Evolutionary conservation across 805 yeast species (phyloP).

Genomic region (Sugiyamaella americana): DNA sequence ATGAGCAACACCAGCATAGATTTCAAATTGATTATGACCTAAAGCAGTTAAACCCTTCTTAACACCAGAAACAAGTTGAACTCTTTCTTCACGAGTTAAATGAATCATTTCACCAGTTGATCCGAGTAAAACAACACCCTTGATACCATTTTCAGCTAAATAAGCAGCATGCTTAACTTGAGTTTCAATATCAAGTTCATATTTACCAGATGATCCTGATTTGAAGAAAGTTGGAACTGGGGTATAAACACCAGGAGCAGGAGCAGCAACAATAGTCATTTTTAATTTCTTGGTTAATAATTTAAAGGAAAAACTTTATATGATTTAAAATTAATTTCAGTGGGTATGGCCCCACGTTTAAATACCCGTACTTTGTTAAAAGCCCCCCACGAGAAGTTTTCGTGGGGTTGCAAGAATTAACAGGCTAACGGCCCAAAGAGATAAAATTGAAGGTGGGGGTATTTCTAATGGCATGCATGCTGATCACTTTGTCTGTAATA

Average conservation of each 20-base stretch:
- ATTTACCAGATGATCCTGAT: constrained; percentile 25
- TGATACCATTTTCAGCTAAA: constrained; percentile 40
- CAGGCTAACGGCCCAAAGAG: no score
- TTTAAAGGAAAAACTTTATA: constrained; percentile 2
- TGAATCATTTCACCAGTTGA: constrained; percentile 54
- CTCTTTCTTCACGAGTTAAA: constrained; percentile 42
- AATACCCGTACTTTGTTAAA: neutral
- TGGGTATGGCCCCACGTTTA: neutral
- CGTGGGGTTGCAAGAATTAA: no score
- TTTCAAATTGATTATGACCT: constrained; percentile 36
- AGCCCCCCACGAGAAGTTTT: neutral
- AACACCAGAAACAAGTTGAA: constrained; percentile 25
- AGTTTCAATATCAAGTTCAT: constrained; percentile 40
- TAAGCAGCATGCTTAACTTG: constrained; percentile 42
- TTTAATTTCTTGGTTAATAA: no score
- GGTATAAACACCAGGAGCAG: constrained; percentile 38
- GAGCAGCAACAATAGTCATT: constrained; percentile 17
- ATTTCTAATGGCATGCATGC: no score
- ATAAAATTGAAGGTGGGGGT: no score
- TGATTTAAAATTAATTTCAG: neutral
- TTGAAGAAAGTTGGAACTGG: constrained; percentile 53
- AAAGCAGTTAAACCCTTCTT: constrained; percentile 32
- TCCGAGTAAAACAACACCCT: constrained; percentile 46
- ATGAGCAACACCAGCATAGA: constrained; percentile 47
- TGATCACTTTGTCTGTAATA: no score